Percentiles rank a stretch among this genome's conserved stretches.
Evolutionary conservation across 2,329 filamentous ascomycete species (phyloP).

Genomic region (Hyphodiscus sp.): DNA sequence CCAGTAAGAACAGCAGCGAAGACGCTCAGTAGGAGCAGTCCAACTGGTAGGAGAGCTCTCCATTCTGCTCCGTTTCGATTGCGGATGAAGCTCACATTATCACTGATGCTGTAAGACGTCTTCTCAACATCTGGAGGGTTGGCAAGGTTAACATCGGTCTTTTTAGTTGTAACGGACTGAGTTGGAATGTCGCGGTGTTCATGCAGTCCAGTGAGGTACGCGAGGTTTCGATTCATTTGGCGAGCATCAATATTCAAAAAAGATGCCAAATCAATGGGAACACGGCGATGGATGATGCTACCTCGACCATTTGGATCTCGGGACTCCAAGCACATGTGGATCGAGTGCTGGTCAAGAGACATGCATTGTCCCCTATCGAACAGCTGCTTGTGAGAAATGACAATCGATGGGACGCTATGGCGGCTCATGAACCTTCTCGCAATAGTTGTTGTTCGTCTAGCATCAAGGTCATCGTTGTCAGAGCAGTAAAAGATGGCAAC

Average conservation of each 20-base stretch:
- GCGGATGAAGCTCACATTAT: slow-evolving; percentile 17
- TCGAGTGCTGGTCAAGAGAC: slow-evolving; percentile 34
- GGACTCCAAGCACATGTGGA: slow-evolving; percentile 43
- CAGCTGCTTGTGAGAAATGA: slow-evolving; percentile 40
- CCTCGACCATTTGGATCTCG: slow-evolving; percentile 31
- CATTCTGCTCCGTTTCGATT: slow-evolving; percentile 15
- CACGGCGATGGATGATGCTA: slow-evolving; percentile 33
- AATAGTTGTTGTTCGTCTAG: slow-evolving; percentile 34
- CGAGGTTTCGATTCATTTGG: slow-evolving; percentile 47
- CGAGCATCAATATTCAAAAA: slow-evolving; percentile 45
- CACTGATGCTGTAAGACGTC: slow-evolving; percentile 10
- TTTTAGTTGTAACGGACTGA: slow-evolving; percentile 4
- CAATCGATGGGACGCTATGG: slow-evolving; percentile 41
- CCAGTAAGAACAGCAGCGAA: slow-evolving; percentile 18
- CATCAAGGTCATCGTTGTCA: slow-evolving; percentile 35
- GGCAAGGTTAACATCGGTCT: slow-evolving; percentile 3
- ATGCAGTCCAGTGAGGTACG: slow-evolving; percentile 38
- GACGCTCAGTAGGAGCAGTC: slow-evolving; percentile 22
- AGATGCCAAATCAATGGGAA: slow-evolving; percentile 43
- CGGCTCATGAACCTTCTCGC: slow-evolving; percentile 42
- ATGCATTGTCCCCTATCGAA: slow-evolving; percentile 33
- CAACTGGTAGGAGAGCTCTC: slow-evolving; percentile 22
- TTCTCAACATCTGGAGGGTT: slow-evolving; percentile 19
- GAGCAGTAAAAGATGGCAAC: slow-evolving; percentile 44
- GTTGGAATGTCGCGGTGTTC: slow-evolving; percentile 14